A percentile compares a stretch with the other conserved stretches of the same genome.
Evolutionary conservation across 331 rosid genomes (phyloP).

Genomic region (Malus hybrid): DNA sequence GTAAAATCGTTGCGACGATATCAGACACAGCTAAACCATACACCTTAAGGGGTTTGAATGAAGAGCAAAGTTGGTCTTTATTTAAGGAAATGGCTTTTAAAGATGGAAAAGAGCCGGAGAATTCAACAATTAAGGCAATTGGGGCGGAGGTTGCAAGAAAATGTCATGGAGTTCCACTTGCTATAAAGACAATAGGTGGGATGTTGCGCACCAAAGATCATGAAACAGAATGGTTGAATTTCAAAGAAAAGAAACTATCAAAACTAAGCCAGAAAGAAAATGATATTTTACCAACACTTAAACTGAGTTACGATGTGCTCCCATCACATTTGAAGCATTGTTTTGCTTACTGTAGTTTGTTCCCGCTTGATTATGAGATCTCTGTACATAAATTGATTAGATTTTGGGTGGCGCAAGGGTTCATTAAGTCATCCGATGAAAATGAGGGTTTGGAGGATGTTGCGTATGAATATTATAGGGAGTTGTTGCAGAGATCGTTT

Average conservation of each 20-base stretch:
- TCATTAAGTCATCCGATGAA: not conserved
- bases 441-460: constrained; percentile 24
- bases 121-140: too few relatives aligned
- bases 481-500: constrained; percentile 21
- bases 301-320: constrained; percentile 26
- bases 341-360: constrained; percentile 33
- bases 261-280: not conserved
- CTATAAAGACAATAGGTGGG: too few relatives aligned
- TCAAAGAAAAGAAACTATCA: not conserved
- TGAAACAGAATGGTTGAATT: not conserved
- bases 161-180: too few relatives aligned
- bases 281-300: not conserved
- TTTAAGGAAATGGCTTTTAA: not conserved
- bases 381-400: constrained; percentile 5
- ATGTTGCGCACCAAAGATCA: too few relatives aligned
- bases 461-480: constrained; percentile 21
- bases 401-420: constrained; percentile 10
- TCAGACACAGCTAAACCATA: not conserved
- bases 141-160: too few relatives aligned
- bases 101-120: too few relatives aligned
- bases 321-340: constrained; percentile 23
- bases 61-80: not conserved
- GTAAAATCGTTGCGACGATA: not conserved
- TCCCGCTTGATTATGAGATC: constrained; percentile 5
- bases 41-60: not conserved